Conservation (phyloP, 371 early-diverging fungal species). For the Mortierella sp. region DNA sequence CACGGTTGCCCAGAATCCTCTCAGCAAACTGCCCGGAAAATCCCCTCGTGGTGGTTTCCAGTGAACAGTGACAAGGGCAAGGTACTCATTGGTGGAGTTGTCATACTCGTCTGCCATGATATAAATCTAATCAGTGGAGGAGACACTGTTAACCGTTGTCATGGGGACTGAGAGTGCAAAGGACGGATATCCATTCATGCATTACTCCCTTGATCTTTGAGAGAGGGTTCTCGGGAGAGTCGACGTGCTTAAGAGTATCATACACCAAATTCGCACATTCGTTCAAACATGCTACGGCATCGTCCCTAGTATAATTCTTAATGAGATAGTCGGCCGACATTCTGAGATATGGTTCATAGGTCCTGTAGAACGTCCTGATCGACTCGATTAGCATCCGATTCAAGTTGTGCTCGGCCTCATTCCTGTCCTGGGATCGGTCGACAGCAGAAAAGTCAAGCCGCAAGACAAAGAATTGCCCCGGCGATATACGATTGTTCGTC, state of each 20-base stretch:
- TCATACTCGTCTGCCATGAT: slow-evolving; percentile 52
- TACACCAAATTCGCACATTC: slow-evolving; percentile 27
- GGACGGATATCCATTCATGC: neutral
- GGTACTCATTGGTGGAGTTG: slow-evolving; percentile 37
- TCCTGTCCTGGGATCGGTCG: slow-evolving; percentile 15
- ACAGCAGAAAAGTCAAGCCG: slow-evolving; percentile 30
- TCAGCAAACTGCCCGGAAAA: slow-evolving; percentile 23
- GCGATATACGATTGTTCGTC: slow-evolving; percentile 6
- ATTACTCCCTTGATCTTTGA: slow-evolving; percentile 42
- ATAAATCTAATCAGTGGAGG: slow-evolving; percentile 30
- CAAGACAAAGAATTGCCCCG: slow-evolving; percentile 39
- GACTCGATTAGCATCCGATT: slow-evolving; percentile 32
- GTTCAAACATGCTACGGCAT: slow-evolving; percentile 22
- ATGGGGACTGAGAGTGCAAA: neutral
- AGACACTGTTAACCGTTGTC: slow-evolving; percentile 13
- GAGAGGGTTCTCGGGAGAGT: slow-evolving; percentile 34
- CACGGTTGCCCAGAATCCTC: slow-evolving; percentile 42
- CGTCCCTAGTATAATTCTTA: slow-evolving; percentile 18
- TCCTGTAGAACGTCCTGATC: slow-evolving; percentile 33
- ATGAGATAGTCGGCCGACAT: slow-evolving; percentile 26
- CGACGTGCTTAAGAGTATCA: slow-evolving; percentile 7
- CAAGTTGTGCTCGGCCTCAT: slow-evolving; percentile 12
- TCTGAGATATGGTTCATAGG: slow-evolving; percentile 34
- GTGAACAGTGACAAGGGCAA: slow-evolving; percentile 20
- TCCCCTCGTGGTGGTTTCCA: slow-evolving; percentile 23